Percentiles rank a stretch among this genome's conserved stretches.
These are phyloP conservation scores for Aspergillus bertholletiae DNA, from an alignment of 495 filamentous ascomycete genomes.

Conservation along the genomic window DNA sequence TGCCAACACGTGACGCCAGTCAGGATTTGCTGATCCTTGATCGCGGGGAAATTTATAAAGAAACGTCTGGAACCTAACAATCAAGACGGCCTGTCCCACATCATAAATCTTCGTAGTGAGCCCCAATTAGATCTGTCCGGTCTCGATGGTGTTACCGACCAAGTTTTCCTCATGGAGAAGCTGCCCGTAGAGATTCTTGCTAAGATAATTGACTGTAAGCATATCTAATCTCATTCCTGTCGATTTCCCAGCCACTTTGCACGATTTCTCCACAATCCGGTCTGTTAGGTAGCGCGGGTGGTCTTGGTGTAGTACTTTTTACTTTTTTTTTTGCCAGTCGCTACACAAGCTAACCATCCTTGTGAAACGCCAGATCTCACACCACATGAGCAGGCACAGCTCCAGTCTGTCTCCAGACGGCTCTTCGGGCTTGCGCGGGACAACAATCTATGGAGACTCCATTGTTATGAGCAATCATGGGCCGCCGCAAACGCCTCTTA, in stretches of 20 bases:
- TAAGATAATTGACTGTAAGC: constrained; percentile 70
- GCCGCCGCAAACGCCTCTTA: constrained; percentile 37
- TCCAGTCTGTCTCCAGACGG: constrained; percentile 68
- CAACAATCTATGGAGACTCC: constrained; percentile 68
- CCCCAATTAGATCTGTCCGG: constrained; percentile 14
- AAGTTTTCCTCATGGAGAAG: constrained; percentile 46
- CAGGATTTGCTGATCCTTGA: constrained; percentile 14
- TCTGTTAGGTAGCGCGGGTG: constrained; percentile 6
- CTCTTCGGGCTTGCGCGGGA: constrained; percentile 71
- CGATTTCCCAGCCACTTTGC: constrained; percentile 6
- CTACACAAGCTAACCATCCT: neutral
- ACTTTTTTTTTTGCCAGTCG: neutral
- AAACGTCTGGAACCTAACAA: neutral
- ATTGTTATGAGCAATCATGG: constrained; percentile 69
- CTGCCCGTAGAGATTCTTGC: constrained; percentile 77
- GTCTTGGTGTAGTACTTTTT: neutral
- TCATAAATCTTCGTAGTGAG: neutral
- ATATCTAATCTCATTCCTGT: neutral
- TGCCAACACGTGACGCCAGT: constrained; percentile 15
- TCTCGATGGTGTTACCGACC: constrained; percentile 31
- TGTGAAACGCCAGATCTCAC: constrained; percentile 54
- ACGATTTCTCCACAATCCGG: constrained; percentile 14
- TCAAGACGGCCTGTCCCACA: neutral
- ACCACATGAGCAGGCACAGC: constrained; percentile 60
- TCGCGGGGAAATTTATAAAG: constrained; percentile 14